phyloP scores from a whole-genome alignment of 1,284 basidiomycete species.

The Anthracocystis walkeri region DNA sequence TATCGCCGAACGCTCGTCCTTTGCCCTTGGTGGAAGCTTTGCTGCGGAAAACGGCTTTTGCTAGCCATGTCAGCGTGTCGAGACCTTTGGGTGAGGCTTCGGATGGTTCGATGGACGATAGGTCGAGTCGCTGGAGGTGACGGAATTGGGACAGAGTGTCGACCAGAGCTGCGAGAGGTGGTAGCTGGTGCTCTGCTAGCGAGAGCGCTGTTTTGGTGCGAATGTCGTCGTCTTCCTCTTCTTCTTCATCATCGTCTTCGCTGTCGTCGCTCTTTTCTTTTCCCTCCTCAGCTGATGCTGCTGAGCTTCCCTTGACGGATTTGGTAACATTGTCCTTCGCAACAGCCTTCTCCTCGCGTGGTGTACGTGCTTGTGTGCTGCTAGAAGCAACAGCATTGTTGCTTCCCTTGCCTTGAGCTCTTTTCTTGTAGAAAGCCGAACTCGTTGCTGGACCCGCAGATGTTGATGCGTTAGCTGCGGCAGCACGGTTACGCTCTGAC shows the following conservation, averaged over 20 bases:
- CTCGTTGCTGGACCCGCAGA: constrained; percentile 18
- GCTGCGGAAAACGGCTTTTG: constrained; percentile 53
- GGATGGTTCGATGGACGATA: constrained; percentile 57
- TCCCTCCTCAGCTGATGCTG: background rate
- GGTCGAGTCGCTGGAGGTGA: constrained; percentile 57
- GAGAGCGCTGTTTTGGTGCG: constrained; percentile 49
- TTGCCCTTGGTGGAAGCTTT: constrained; percentile 28
- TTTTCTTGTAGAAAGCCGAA: constrained; percentile 43
- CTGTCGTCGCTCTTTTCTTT: background rate
- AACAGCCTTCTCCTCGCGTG: background rate
- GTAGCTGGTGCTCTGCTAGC: constrained; percentile 55
- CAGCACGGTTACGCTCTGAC: constrained; percentile 41
- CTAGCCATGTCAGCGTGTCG: constrained; percentile 49
- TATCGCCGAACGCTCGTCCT: constrained; percentile 35
- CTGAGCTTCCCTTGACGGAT: background rate
- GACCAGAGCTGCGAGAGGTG: constrained; percentile 44
- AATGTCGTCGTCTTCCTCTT: constrained; percentile 17
- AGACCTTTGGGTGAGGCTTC: constrained; percentile 49
- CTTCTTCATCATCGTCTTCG: background rate
- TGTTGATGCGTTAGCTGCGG: constrained; percentile 9
- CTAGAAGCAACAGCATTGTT: constrained; percentile 10
- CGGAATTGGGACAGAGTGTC: constrained; percentile 60
- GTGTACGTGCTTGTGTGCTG: constrained; percentile 3
- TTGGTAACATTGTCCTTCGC: background rate
- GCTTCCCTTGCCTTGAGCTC: constrained; percentile 25